These are phyloP conservation scores for Phytophthora constricta DNA, from an alignment of 352 stramenopile genomes.

Conservation along the genomic window DNA sequence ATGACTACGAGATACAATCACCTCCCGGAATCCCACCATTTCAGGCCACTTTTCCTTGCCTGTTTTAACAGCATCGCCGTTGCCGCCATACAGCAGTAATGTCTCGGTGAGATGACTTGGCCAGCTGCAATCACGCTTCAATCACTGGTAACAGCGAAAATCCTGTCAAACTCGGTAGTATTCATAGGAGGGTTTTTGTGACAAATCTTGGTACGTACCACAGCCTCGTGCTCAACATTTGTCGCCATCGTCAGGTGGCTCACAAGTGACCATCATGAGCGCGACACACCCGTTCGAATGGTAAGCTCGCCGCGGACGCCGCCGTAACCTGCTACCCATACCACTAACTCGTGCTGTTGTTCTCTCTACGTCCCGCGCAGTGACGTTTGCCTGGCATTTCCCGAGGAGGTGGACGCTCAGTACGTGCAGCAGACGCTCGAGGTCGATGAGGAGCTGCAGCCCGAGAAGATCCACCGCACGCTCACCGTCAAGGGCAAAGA, in stretches of 20 bases:
- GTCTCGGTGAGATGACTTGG: background rate
- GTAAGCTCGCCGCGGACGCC: constrained; percentile 30
- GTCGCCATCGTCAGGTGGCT: too few species aligned
- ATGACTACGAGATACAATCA: too few species aligned
- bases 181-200: background rate
- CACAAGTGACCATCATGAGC: too few species aligned
- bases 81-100: background rate
- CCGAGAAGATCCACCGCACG: constrained; percentile 84
- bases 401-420: constrained; percentile 65
- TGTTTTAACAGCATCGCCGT: too few species aligned
- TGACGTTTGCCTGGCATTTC: constrained; percentile 72
- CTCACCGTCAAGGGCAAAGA: constrained; percentile 65
- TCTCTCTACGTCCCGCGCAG: too few species aligned
- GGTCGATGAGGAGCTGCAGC: constrained; percentile 89
- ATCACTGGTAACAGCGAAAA: too few species aligned
- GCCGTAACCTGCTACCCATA: background rate
- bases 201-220: background rate
- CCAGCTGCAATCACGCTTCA: background rate
- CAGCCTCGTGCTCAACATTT: too few species aligned
- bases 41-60: too few species aligned
- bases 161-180: too few species aligned
- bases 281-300: constrained; percentile 81
- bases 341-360: background rate
- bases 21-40: too few species aligned
- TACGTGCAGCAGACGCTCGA: constrained; percentile 83